These are phyloP conservation scores for Zygosaccharomyces bailii DNA, from an alignment of 805 yeast species.

Conservation along the genomic window DNA sequence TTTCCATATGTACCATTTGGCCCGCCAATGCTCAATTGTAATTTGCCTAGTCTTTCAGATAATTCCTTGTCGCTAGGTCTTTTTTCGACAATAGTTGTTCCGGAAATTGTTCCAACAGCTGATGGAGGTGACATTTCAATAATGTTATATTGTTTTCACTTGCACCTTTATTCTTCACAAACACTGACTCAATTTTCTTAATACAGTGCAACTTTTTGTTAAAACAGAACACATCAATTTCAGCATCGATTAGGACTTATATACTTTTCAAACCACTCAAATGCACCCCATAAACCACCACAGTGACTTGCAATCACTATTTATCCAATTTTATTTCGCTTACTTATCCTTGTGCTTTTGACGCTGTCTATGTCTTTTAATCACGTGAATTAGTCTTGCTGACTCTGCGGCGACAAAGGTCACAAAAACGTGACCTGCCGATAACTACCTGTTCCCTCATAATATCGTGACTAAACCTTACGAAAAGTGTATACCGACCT, in stretches of 20 bases:
- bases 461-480: constrained; percentile 31
- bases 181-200: neutral
- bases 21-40: constrained; percentile 5
- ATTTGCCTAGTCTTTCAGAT: constrained; percentile 10
- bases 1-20: constrained; percentile 24
- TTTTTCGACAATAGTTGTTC: neutral
- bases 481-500: constrained; percentile 95
- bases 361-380: neutral
- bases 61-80: neutral
- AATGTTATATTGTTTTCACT: too few species aligned
- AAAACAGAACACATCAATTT: neutral
- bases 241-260: neutral
- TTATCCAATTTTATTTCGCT: neutral
- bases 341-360: neutral
- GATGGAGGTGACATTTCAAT: constrained; percentile 7
- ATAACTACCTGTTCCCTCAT: neutral
- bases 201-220: neutral
- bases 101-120: constrained; percentile 3
- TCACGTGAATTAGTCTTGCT: neutral
- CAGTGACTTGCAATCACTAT: constrained; percentile 4
- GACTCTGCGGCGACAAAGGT: neutral
- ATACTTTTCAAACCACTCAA: constrained; percentile 1
- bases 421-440: neutral
- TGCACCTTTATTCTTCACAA: too few species aligned
- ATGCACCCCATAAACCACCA: constrained; percentile 2